phyloP scores from a whole-genome alignment of 2,329 filamentous ascomycete genomes.

The Calonectria pauciramosa region DNA sequence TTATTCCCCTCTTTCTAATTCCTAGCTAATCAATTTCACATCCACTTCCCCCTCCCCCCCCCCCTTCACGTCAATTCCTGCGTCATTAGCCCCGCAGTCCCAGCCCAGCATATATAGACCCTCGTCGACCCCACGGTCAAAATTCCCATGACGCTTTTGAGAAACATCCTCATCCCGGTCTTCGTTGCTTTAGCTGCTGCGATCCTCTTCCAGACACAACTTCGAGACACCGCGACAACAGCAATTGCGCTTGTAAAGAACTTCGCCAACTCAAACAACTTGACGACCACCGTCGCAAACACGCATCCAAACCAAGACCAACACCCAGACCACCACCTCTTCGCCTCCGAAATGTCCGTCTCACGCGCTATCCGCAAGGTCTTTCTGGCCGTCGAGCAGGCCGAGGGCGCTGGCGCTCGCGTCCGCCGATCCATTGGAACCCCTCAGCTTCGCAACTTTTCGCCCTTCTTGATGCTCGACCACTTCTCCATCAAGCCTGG shows the following conservation, averaged over 20 bases:
- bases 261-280: conserved; percentile 11
- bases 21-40: not conserved
- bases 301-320: conserved; percentile 26
- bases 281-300: conserved; percentile 8
- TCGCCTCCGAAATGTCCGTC: conserved; percentile 70
- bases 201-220: conserved; percentile 42
- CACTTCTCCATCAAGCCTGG: conserved; percentile 86
- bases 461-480: conserved; percentile 96
- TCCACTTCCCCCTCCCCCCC: not conserved
- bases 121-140: conserved; percentile 27
- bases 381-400: conserved; percentile 87
- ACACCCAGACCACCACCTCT: conserved; percentile 43
- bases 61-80: not conserved
- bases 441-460: conserved; percentile 84
- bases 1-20: conserved; percentile 2
- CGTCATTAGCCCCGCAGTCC: conserved; percentile 17
- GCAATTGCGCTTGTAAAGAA: conserved; percentile 36
- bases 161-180: conserved; percentile 45
- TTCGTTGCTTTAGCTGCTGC: conserved; percentile 49
- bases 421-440: conserved; percentile 93
- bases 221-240: conserved; percentile 37
- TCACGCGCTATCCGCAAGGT: conserved; percentile 84
- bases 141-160: conserved; percentile 49
- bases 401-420: conserved; percentile 88
- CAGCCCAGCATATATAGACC: conserved; percentile 38